Conservation (phyloP, 2,329 filamentous ascomycete species). For the Plenodomus lindquistii region DNA sequence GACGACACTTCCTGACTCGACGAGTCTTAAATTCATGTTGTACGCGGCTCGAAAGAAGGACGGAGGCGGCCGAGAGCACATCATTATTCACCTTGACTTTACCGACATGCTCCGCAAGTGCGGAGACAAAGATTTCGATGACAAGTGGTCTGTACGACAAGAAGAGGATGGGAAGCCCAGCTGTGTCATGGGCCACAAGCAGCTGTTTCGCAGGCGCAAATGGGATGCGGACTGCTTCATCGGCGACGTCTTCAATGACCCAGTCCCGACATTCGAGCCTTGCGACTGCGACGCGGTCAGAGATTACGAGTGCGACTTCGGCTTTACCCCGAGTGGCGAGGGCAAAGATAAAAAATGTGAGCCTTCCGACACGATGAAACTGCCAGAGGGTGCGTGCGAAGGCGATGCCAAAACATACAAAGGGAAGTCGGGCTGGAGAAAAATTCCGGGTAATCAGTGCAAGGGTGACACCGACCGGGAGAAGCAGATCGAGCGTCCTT, state of each 20-base stretch:
- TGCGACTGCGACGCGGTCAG: slow-evolving; percentile 76
- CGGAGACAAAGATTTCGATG: slow-evolving; percentile 75
- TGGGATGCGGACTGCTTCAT: slow-evolving; percentile 88
- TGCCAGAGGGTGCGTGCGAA: slow-evolving; percentile 76
- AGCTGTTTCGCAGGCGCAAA: slow-evolving; percentile 83
- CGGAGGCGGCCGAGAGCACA: slow-evolving; percentile 58
- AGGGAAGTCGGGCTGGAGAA: slow-evolving; percentile 86
- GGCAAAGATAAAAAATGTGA: slow-evolving; percentile 68
- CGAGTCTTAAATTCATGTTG: slow-evolving; percentile 86
- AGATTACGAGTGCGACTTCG: slow-evolving; percentile 97
- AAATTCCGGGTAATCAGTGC: slow-evolving; percentile 72
- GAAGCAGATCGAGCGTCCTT: slow-evolving; percentile 69
- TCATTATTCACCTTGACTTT: slow-evolving; percentile 82
- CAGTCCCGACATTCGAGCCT: slow-evolving; percentile 67
- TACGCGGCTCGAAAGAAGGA: slow-evolving; percentile 57
- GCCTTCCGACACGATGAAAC: slow-evolving; percentile 62
- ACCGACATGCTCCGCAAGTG: slow-evolving; percentile 78
- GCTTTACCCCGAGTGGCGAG: slow-evolving; percentile 64
- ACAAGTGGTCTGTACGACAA: slow-evolving; percentile 78
- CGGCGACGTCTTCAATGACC: slow-evolving; percentile 80
- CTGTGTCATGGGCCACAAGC: slow-evolving; percentile 95
- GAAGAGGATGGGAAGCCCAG: slow-evolving; percentile 79
- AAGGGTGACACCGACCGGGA: slow-evolving; percentile 49
- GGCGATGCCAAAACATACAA: slow-evolving; percentile 73
- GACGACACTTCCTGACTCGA: slow-evolving; percentile 90